phyloP scores from a whole-genome alignment of 2,329 filamentous ascomycete genomes.

The Fusarium fujikuroi region DNA sequence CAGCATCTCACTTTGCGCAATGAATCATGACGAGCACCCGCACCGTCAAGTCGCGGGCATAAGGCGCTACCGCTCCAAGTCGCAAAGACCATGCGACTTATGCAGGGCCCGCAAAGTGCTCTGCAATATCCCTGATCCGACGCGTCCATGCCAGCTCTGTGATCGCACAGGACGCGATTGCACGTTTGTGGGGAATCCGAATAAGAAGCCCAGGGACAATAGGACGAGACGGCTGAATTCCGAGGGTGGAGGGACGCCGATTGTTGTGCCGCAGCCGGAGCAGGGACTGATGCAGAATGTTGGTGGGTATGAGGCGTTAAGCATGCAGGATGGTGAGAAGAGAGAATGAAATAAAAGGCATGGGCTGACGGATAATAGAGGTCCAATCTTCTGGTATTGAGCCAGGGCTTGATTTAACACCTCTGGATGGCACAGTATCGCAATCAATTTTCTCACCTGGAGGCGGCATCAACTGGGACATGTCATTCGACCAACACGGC shows the following conservation, averaged over 20 bases:
- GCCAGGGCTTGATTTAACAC: accelerated
- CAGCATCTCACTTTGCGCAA: neutral
- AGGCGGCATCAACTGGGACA: neutral
- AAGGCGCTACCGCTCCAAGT: conserved; percentile 6
- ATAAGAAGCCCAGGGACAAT: conserved; percentile 5
- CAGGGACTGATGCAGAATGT: neutral
- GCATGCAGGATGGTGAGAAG: neutral
- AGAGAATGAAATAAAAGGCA: accelerated
- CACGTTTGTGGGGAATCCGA: conserved; percentile 40
- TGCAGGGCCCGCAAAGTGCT: conserved; percentile 37
- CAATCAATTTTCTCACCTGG: neutral
- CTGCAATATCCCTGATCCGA: conserved; percentile 43
- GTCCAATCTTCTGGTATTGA: neutral
- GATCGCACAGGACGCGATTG: conserved; percentile 37
- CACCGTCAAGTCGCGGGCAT: neutral
- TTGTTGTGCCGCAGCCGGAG: neutral
- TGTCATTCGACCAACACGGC: neutral
- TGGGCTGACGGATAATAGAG: neutral
- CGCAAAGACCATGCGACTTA: neutral
- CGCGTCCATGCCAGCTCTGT: conserved; percentile 41
- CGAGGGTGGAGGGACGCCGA: neutral
- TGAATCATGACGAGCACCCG: neutral
- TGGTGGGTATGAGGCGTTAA: neutral
- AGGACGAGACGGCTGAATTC: accelerated
- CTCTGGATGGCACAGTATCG: neutral